Conservation (phyloP, 345 rosid genomes). For the Eucalyptus rudis region DNA sequence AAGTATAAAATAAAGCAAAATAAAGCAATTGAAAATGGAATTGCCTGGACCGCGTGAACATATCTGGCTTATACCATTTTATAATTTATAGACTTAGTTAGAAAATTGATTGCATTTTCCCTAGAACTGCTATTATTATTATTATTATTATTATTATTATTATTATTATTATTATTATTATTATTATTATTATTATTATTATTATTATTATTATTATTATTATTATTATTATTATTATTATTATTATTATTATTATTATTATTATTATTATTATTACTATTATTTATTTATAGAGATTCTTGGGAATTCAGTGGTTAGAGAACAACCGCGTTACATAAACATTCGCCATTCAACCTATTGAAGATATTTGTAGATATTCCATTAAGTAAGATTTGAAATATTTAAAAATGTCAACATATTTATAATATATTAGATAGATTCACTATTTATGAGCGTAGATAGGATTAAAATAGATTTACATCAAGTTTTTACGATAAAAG, state of each 20-base stretch:
- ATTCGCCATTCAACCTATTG: neutral
- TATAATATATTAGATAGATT: neutral
- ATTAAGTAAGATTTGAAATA: neutral
- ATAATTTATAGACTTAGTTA: neutral
- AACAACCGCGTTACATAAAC: neutral
- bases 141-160: too few species aligned
- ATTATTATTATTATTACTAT: too few species aligned
- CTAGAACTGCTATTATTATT: too few species aligned
- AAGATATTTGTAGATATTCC: neutral
- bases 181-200: too few species aligned
- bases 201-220: too few species aligned
- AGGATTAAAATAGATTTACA: neutral
- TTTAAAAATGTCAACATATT: neutral
- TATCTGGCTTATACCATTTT: neutral
- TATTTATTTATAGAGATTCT: neutral
- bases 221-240: too few species aligned
- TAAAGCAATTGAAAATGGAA: neutral
- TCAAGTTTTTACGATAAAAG: neutral
- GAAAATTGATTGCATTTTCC: too few species aligned
- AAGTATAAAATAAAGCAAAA: too few species aligned
- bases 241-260: too few species aligned
- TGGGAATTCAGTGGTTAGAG: neutral
- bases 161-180: too few species aligned
- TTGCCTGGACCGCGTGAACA: neutral
- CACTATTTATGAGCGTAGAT: neutral